Base-by-base conservation (phyloP, 2,329 filamentous ascomycete genomes). In the Fusarium chuoi region DNA sequence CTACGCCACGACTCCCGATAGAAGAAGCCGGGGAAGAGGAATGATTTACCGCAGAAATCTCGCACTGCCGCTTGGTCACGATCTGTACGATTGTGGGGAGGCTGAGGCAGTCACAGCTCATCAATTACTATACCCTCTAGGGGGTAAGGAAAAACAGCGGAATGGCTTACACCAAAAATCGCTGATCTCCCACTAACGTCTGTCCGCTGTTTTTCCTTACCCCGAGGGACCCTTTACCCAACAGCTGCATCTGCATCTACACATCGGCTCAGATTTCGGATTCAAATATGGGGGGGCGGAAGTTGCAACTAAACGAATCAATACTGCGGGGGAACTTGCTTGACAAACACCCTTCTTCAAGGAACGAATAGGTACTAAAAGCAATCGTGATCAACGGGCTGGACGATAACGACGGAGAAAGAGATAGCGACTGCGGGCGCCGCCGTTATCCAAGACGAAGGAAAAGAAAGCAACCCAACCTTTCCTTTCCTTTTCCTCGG, bases 401-500 rank as follows among this genome's bases (percentile, higher is more conserved):
- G 36, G 35, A n/a, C 49, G 44, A 51, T 36, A 52, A 36, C 17
- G 48, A 42, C 41, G 18, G 38, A 41, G 42, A 36, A 38, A 30
- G 44, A 41, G 46, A 58, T 62, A 60, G 51, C 48, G 45, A 65
- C 48, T 59, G 35, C 70, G 70, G 61, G 61, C 68, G 66, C 26
- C 45, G 51, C 46, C 59, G 56, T 71, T 33, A 46, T 70, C 68
- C 26, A 54, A 51, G 36, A n/a, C 35, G 51, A 28, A 39, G 35
- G 24, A 28, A 20, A 38, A 38, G 26, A 59, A 51, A 18, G 26
- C 48, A 58, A 20, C 45, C 58, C 58, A 58, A 54, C 58, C 60
- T 56, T 62, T 71, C 58, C 60, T 56, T 62, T 71, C 68, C 54
- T 68, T 65, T 61, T 68, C 70, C 60, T 71, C 68, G 71, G 74